Conservation (phyloP, 345 rosid genomes). For the Anacardium occidentale region DNA sequence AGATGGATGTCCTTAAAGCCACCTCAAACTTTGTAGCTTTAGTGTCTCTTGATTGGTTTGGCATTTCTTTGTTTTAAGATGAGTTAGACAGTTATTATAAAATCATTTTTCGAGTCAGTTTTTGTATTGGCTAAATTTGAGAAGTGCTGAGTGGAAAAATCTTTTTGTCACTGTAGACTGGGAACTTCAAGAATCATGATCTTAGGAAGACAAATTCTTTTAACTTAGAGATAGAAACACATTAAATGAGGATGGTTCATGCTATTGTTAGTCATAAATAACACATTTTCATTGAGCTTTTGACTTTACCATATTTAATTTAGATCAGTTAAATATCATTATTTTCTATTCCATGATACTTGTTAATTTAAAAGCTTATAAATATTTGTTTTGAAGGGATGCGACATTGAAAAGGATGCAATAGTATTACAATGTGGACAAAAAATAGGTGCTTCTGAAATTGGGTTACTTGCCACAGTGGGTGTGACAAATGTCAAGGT, state of each 20-base stretch:
- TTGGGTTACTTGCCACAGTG: conserved; percentile 85
- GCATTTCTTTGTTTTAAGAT: conserved; percentile 4
- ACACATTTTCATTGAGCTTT: not conserved
- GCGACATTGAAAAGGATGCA: conserved; percentile 73
- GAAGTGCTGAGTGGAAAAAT: not conserved
- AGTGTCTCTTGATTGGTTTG: not conserved
- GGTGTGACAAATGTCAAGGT: conserved; percentile 85
- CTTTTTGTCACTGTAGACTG: not conserved
- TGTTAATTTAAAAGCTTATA: conserved; percentile 14
- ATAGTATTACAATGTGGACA: conserved; percentile 71
- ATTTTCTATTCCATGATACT: not conserved
- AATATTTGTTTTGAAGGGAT: conserved; percentile 55
- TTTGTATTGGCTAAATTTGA: not conserved
- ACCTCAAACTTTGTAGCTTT: not conserved
- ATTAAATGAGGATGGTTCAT: not conserved
- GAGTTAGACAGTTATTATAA: too few relatives aligned
- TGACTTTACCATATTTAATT: conserved; percentile 1
- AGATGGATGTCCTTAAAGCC: not conserved
- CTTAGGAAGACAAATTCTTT: not conserved
- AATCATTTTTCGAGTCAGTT: not conserved
- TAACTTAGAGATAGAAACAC: conserved; percentile 7
- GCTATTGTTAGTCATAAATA: not conserved
- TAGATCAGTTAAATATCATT: not conserved
- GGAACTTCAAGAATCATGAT: not conserved
- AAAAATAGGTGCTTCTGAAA: conserved; percentile 81